These are phyloP conservation scores for Solanum chiquidenum DNA, from an alignment of 257 asterid species.

Conservation along the genomic window DNA sequence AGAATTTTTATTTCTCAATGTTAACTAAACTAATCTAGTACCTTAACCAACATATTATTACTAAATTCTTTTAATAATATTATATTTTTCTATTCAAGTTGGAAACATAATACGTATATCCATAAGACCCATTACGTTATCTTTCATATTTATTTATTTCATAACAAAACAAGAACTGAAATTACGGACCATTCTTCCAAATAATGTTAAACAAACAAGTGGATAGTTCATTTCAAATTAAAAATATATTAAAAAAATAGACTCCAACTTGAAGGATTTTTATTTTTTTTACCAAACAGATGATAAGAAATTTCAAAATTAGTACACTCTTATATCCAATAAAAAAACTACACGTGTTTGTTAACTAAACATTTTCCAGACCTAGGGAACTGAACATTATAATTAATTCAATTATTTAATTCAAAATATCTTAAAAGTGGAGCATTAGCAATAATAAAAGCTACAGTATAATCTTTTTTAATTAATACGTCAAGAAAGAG, in stretches of 20 bases:
- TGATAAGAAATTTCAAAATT: background rate
- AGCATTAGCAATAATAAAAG: background rate
- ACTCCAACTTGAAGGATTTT: background rate
- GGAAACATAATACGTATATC: background rate
- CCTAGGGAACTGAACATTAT: background rate
- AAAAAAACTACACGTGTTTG: background rate
- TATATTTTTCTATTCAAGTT: background rate
- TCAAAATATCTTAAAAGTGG: background rate
- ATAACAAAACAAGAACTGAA: background rate
- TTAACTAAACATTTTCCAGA: background rate
- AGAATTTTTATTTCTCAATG: background rate
- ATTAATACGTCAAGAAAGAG: background rate
- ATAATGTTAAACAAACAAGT: background rate
- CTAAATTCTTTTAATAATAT: background rate
- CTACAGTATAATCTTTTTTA: background rate
- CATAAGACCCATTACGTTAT: background rate
- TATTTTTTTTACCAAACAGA: background rate
- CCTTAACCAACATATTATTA: background rate
- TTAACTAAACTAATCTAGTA: background rate
- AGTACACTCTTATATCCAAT: background rate
- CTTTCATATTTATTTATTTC: background rate
- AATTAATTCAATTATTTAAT: background rate
- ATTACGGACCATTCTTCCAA: background rate
- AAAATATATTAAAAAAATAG: background rate
- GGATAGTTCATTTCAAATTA: background rate